phyloP scores from a whole-genome alignment of 305 asterid species.

The Solanum hybrid region DNA sequence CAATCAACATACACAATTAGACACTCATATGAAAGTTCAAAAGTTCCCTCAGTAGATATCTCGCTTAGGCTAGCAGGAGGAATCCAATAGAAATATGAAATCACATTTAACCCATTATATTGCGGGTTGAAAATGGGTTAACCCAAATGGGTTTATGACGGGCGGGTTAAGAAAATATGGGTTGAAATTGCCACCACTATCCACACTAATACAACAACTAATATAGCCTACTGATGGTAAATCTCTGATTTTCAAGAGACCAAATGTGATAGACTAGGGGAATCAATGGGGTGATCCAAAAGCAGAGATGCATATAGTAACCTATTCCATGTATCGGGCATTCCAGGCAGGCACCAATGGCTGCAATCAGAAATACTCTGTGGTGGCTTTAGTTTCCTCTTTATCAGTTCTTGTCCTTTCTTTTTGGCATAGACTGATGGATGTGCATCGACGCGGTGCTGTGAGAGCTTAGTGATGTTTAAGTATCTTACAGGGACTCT shows the following conservation, averaged over 20 bases:
- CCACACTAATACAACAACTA: background rate
- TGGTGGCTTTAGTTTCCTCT: constrained; percentile 5
- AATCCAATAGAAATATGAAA: background rate
- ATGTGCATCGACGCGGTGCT: constrained; percentile 16
- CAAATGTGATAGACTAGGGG: background rate
- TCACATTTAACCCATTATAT: background rate
- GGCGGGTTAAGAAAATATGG: background rate
- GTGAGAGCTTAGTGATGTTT: constrained; percentile 13
- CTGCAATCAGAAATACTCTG: constrained; percentile 10
- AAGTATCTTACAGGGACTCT: constrained; percentile 11
- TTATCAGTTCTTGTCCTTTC: background rate
- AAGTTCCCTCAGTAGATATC: background rate
- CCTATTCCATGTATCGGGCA: constrained; percentile 24
- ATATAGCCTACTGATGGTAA: background rate
- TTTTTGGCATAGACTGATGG: constrained; percentile 8
- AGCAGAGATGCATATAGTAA: constrained; percentile 12
- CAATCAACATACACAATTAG: background rate
- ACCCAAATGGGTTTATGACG: background rate
- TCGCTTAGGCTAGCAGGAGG: background rate
- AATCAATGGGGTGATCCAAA: constrained; percentile 1
- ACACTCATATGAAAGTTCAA: background rate
- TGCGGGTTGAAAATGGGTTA: background rate
- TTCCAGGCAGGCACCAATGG: constrained; percentile 22
- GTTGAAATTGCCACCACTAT: background rate
- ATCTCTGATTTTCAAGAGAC: background rate